phyloP scores from a whole-genome alignment of 2,329 filamentous ascomycete species.

The Xylariaceae sp. region DNA sequence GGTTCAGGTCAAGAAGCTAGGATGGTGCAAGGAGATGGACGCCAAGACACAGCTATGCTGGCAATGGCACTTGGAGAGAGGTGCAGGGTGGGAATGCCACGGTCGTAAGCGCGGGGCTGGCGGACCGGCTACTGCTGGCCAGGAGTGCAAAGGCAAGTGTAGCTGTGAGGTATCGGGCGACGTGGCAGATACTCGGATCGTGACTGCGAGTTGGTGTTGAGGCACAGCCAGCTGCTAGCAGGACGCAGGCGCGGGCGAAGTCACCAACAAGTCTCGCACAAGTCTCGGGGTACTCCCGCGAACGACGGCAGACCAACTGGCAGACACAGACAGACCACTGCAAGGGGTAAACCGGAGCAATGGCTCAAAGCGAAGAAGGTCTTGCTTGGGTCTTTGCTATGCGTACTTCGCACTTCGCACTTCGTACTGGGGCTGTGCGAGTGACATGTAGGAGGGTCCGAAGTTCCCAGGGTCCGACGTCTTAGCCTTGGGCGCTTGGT shows the following conservation, averaged over 20 bases:
- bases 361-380: conserved; percentile 15
- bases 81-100: not conserved
- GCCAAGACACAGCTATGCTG: conserved; percentile 12
- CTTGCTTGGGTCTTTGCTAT: no score
- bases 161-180: not conserved
- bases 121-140: not conserved
- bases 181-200: not conserved
- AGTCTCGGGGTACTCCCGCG: not conserved
- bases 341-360: conserved; percentile 12
- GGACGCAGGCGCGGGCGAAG: not conserved
- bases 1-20: conserved; percentile 7
- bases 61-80: not conserved
- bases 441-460: conserved; percentile 14
- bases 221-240: not conserved
- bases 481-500: not conserved
- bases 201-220: not conserved
- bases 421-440: conserved; percentile 15
- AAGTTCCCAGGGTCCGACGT: conserved; percentile 7
- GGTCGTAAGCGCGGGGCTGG: conserved; percentile 2
- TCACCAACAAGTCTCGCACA: no score
- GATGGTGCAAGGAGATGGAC: not conserved
- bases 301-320: no score
- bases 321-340: not conserved
- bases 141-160: not conserved
- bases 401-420: no score